Base-by-base conservation (phyloP, 768 basidiomycete genomes). In the Rhizopogon vinicolor region DNA sequence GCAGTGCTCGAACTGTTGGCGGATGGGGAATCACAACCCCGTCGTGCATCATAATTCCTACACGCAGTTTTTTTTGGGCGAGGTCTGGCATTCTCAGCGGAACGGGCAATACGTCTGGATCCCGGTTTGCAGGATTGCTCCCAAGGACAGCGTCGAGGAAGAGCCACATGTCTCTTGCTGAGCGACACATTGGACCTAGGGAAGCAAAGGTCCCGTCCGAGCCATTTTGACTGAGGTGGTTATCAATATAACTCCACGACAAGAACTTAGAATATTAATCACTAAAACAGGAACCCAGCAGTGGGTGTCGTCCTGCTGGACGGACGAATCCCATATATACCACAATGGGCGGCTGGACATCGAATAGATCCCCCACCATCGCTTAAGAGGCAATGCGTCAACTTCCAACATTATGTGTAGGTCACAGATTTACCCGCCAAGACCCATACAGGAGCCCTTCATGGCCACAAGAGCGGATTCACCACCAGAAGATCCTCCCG, bases 401-500 rank as follows among this genome's bases (percentile, higher is more conserved):
- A 35, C 18, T 33, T 10, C 8, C 1, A 16, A 43, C 33, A 28
- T n/a, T 2, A 28, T 22, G 35, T 41, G 13, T 43, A 5, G 1
- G 37, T 35, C 64, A 55, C 68, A 65, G 3, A 59, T 62, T 57
- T 39, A 44, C 67, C 72, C 75, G 29, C 78, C 77, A 31, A 79
- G 62, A 8, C 80, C 76, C 33, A 81, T 57, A 22, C 74, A 74
- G n/a, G 73, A 70, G 39, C 79, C 79, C 35, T 72, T 73, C 52
- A 81, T 57, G 7, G 78, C 78, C 1, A 82, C 51, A 1, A 82
- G 60, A 0, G 81, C 78, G 2, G 72, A 70, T 62, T 80, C 81
- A 28, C 81, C 81, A 7, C 81, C 81, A 0, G 76, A 76, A 10
- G 78, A 80, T 19, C 82, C 82, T 14, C 82, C 81, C 1, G 73